Evolutionary conservation across 805 yeast species (phyloP).

Genomic region (Ogataea paraovalis): DNA sequence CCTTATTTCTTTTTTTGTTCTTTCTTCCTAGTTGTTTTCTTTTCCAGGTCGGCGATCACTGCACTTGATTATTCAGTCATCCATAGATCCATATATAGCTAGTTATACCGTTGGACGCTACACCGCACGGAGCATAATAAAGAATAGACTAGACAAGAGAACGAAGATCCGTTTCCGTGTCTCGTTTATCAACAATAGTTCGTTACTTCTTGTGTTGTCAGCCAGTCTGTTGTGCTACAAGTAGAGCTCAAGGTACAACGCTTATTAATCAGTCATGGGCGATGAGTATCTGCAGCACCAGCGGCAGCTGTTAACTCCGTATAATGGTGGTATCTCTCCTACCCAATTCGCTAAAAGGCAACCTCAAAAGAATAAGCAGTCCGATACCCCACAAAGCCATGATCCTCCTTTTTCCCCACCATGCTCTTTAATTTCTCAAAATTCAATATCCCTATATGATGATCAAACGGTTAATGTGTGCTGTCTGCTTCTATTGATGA

Average conservation of each 20-base stretch:
- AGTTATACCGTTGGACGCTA: too few species aligned
- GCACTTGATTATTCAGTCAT: too few species aligned
- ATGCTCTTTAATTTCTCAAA: not conserved
- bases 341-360: not conserved
- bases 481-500: conserved; percentile 5
- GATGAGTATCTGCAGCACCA: not conserved
- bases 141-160: too few species aligned
- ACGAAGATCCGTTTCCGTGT: not conserved
- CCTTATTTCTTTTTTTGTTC: too few species aligned
- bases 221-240: too few species aligned
- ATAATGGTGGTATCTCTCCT: not conserved
- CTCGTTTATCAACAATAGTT: too few species aligned
- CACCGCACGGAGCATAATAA: too few species aligned
- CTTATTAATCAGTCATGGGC: not conserved
- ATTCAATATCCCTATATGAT: not conserved
- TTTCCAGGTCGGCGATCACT: too few species aligned
- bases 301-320: not conserved
- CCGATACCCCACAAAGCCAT: not conserved
- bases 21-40: too few species aligned
- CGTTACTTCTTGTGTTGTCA: too few species aligned
- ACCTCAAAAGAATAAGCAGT: not conserved
- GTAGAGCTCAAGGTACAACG: too few species aligned
- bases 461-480: conserved; percentile 1
- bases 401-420: not conserved
- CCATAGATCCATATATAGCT: too few species aligned